A percentile compares a stretch with the other conserved stretches of the same genome.
These are phyloP conservation scores for Phragmites australis DNA, from an alignment of 176 grass and related monocot genomes.

Conservation along the genomic window DNA sequence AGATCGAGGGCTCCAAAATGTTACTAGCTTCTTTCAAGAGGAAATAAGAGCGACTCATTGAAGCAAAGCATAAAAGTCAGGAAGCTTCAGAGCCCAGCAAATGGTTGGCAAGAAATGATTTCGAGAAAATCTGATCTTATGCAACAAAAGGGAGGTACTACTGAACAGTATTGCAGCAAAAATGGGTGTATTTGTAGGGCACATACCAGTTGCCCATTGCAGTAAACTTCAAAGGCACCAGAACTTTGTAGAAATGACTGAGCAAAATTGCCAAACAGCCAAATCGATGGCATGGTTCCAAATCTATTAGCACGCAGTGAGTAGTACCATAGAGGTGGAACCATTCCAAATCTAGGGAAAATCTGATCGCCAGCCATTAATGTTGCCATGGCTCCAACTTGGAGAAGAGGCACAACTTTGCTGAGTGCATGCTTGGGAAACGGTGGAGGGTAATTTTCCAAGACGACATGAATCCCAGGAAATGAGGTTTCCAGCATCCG, in stretches of 20 bases:
- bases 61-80: not conserved
- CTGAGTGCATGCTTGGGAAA: conserved; percentile 78
- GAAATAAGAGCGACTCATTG: not conserved
- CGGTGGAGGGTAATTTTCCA: conserved; percentile 89
- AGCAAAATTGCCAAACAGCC: conserved; percentile 83
- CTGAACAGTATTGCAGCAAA: not conserved
- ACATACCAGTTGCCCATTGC: conserved; percentile 88
- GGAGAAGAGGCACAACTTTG: conserved; percentile 87
- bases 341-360: conserved; percentile 91
- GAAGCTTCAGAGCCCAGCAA: not conserved
- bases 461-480: conserved; percentile 75
- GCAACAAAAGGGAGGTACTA: not conserved
- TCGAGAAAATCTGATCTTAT: not conserved
- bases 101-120: not conserved
- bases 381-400: conserved; percentile 79
- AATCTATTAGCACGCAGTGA: conserved; percentile 88
- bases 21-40: not conserved
- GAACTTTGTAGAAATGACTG: conserved; percentile 92
- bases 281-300: conserved; percentile 86
- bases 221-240: conserved; percentile 97
- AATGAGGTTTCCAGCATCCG: conserved; percentile 79
- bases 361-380: conserved; percentile 94
- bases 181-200: conserved; percentile 30
- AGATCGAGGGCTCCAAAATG: not conserved
- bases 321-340: conserved; percentile 83